Evolutionary conservation across 225 moss, liverwort and hornwort genomes (phyloP).

Genomic region (Rhytidiadelphus loreus): DNA sequence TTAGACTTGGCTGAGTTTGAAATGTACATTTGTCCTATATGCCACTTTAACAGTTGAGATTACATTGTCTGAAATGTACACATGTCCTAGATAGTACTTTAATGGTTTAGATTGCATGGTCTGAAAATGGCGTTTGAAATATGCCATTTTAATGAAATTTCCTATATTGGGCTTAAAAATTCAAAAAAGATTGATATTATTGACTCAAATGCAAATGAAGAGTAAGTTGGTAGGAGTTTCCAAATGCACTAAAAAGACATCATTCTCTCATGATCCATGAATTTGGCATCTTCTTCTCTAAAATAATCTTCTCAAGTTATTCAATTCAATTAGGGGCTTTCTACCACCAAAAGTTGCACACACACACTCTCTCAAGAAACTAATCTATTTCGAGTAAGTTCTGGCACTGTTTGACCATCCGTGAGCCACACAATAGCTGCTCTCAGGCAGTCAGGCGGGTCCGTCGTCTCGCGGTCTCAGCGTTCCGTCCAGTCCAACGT

Average conservation of each 20-base stretch:
- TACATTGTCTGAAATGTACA: too few relatives aligned
- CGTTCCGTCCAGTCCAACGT: background rate
- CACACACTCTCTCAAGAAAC: background rate
- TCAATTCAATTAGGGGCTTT: background rate
- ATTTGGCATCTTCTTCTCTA: background rate
- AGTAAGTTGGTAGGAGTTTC: too few relatives aligned
- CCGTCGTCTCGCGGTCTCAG: too few relatives aligned
- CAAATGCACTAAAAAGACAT: background rate
- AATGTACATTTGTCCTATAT: too few relatives aligned
- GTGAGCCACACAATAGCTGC: too few relatives aligned
- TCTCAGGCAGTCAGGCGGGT: background rate
- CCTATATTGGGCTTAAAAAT: background rate
- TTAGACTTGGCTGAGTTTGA: too few relatives aligned
- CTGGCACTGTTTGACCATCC: background rate
- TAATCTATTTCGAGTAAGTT: background rate
- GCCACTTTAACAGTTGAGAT: too few relatives aligned
- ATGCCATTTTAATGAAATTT: too few relatives aligned
- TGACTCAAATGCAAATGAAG: background rate
- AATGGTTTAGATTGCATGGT: too few relatives aligned
- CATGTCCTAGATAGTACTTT: too few relatives aligned
- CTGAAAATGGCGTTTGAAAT: too few relatives aligned
- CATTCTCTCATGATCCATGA: fast-evolving
- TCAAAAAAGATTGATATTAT: background rate
- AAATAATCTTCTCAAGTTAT: background rate
- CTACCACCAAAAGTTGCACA: background rate